Percentiles rank a stretch among this genome's conserved stretches.
These are phyloP conservation scores for Rugonectria rugulosa DNA, from an alignment of 2,329 filamentous ascomycete species.

Conservation along the genomic window DNA sequence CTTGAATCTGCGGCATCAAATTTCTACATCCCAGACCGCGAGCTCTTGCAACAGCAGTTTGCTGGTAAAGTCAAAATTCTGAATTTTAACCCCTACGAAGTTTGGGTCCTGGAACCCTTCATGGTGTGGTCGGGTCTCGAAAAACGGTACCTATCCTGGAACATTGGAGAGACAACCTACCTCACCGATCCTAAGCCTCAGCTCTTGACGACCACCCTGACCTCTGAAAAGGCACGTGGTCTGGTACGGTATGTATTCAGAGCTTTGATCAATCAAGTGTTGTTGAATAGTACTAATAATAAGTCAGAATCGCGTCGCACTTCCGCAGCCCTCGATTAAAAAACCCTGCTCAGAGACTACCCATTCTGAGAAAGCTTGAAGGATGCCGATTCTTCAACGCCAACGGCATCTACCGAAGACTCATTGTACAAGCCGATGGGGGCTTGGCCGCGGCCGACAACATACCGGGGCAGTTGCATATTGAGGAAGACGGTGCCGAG, in stretches of 20 bases:
- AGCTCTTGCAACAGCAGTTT: slow-evolving; percentile 26
- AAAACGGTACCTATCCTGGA: slow-evolving; percentile 26
- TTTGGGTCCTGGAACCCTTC: slow-evolving; percentile 32
- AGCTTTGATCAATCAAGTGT: neutral
- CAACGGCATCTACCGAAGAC: neutral
- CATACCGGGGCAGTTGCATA: neutral
- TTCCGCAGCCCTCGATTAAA: slow-evolving; percentile 29
- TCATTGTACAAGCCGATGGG: neutral
- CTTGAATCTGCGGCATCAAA: slow-evolving; percentile 27
- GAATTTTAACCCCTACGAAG: slow-evolving; percentile 29
- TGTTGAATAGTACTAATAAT: accelerated
- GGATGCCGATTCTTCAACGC: neutral
- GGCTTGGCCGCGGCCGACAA: neutral
- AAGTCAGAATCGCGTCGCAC: slow-evolving; percentile 27
- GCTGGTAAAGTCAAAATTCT: slow-evolving; percentile 23
- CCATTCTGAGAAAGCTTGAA: slow-evolving; percentile 17
- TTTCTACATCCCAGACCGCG: slow-evolving; percentile 29
- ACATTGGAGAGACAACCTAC: slow-evolving; percentile 23
- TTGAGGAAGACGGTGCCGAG: slow-evolving; percentile 20
- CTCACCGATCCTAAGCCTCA: neutral
- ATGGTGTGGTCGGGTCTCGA: slow-evolving; percentile 32
- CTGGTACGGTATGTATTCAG: slow-evolving; percentile 26
- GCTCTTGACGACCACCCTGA: slow-evolving; percentile 6
- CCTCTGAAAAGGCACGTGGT: slow-evolving; percentile 19
- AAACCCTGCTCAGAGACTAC: neutral